Conservation (phyloP, 169 alveolate species). For the Babesia divergens region DNA sequence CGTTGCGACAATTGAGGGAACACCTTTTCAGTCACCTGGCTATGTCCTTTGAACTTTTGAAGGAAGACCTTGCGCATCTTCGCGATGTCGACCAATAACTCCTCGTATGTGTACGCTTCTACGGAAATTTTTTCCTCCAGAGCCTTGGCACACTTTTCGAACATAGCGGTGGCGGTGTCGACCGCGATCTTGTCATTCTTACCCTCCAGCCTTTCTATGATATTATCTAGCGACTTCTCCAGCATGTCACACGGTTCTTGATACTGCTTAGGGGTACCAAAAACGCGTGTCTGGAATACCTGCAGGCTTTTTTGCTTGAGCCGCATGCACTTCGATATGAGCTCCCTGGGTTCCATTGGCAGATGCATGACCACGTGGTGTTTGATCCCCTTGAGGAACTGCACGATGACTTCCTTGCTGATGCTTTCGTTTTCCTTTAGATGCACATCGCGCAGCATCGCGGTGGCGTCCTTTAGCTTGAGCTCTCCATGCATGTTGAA, state of each 20-base stretch:
- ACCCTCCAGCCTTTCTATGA: slow-evolving; percentile 31
- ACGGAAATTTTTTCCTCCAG: slow-evolving; percentile 1
- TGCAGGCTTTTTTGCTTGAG: slow-evolving; percentile 33
- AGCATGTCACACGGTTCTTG: not conserved
- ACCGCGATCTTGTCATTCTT: slow-evolving; percentile 28
- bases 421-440: slow-evolving; percentile 31
- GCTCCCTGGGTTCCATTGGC: slow-evolving; percentile 48
- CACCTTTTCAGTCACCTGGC: slow-evolving; percentile 42
- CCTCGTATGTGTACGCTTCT: slow-evolving; percentile 31
- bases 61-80: slow-evolving; percentile 28
- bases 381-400: slow-evolving; percentile 47
- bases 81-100: slow-evolving; percentile 29
- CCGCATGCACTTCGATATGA: slow-evolving; percentile 21
- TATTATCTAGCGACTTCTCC: slow-evolving; percentile 35
- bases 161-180: slow-evolving; percentile 15
- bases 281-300: slow-evolving; percentile 26
- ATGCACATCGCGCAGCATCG: slow-evolving; percentile 20
- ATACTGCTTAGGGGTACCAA: slow-evolving; percentile 22
- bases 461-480: slow-evolving; percentile 14
- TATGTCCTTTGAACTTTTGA: slow-evolving; percentile 38
- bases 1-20: slow-evolving; percentile 45
- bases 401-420: slow-evolving; percentile 27
- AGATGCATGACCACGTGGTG: slow-evolving; percentile 38
- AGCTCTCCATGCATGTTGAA: slow-evolving; percentile 18
- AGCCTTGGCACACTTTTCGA: slow-evolving; percentile 30